Evolutionary conservation across 371 early-diverging fungal species (phyloP), one percentile per base, ranked within the genome.

Genomic region (Saksenaea oblongispora): DNA sequence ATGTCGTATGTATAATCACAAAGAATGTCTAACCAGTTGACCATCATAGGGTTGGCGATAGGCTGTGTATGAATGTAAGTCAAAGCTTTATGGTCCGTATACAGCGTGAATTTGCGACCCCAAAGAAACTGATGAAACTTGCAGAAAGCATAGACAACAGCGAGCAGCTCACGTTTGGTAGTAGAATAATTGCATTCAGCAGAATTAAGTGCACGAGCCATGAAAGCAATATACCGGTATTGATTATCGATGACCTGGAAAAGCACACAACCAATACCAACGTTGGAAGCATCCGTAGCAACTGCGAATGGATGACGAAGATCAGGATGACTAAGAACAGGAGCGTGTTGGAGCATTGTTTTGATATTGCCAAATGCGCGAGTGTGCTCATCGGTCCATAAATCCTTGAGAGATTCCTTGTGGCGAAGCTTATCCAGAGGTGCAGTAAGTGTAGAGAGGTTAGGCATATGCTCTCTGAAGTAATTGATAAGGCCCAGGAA

Each of bases 241-340:
- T 44, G 36, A 13, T n/a, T 61, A 22, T 61, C 35, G 13, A 18
- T 55, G 13, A 41, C 63, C 54, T 70, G 70, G 27, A 22, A n/a
- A n/a, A n/a, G 63, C 37, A 82, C 36, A 0, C 64, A 66, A 22
- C 67, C 73, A 18, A 71, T 75, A 35, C 72, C 75, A 18, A 51
- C 47, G 28, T 74, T 68, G 2, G 76, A 79, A 0, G 78, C 72
- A 59, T 82, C 76, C 0, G 76, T 79, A 10, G 69, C 73, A 1
- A 79, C 54, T 17, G 59, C 62, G 36, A 76, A 75, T 8, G 62
- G 68, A 1, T 44, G 17, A 1, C n/a, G 44, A 8, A 69, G 61
- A 17, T 78, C 63, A 0, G 76, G 70, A n/a, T 35, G 42, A 13
- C 24, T 35, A 14, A 64, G 18, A 44, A 28, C 14, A 54, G 31